phyloP scores from a whole-genome alignment of 1,284 basidiomycete genomes.

The Trametes versicolor region DNA sequence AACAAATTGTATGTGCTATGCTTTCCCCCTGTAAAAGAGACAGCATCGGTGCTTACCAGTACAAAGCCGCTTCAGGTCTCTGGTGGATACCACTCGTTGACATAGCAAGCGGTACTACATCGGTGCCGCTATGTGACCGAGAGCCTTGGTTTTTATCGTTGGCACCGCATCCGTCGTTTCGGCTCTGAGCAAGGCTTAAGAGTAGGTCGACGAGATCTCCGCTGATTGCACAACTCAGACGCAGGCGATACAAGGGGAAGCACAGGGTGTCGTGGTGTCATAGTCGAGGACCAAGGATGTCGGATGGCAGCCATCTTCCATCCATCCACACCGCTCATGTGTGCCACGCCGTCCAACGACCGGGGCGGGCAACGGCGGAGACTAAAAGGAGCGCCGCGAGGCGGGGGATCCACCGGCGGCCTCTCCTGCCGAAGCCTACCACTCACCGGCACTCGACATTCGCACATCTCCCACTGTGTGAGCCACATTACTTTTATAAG shows the following conservation, averaged over 20 bases:
- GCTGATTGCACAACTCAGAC: not conserved
- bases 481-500: not conserved
- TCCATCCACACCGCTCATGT: not conserved
- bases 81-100: too few species aligned
- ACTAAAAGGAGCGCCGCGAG: constrained; percentile 19
- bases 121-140: too few species aligned
- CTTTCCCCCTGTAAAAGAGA: too few species aligned
- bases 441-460: not conserved
- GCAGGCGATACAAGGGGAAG: not conserved
- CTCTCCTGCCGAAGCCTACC: constrained; percentile 1
- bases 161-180: too few species aligned
- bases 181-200: too few species aligned
- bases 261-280: not conserved
- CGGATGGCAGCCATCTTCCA: not conserved
- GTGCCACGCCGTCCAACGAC: not conserved
- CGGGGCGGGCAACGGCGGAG: constrained; percentile 14
- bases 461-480: not conserved
- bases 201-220: not conserved
- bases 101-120: too few species aligned
- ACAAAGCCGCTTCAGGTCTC: too few species aligned
- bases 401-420: constrained; percentile 12
- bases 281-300: not conserved
- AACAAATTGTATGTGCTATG: too few species aligned
- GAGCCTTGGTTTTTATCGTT: too few species aligned
- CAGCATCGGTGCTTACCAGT: too few species aligned